Percentiles rank a stretch among this genome's conserved stretches.
These are phyloP conservation scores for Starmerella powellii DNA, from an alignment of 805 yeast species.

Conservation along the genomic window DNA sequence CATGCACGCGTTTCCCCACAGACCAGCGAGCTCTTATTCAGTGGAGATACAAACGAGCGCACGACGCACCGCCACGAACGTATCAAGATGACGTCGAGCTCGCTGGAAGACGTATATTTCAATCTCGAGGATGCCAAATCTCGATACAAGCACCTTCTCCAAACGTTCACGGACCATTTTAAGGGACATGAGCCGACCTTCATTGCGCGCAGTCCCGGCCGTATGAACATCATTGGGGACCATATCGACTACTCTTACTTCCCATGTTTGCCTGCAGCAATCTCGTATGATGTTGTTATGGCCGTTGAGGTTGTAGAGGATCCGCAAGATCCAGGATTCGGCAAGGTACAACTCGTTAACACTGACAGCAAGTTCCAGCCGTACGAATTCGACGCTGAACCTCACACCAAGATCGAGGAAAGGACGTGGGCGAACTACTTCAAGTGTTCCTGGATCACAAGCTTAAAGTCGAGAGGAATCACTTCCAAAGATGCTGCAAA, in stretches of 20 bases:
- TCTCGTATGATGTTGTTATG: slow-evolving; percentile 48
- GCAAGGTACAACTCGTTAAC: slow-evolving; percentile 30
- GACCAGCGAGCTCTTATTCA: background rate
- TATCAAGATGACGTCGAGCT: background rate
- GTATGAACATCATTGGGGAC: slow-evolving; percentile 65
- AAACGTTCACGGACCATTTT: slow-evolving; percentile 1
- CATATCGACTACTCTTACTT: slow-evolving; percentile 60
- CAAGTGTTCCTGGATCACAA: slow-evolving; percentile 53
- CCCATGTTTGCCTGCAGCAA: slow-evolving; percentile 63
- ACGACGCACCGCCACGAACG: background rate
- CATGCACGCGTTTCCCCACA: too few species aligned
- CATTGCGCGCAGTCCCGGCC: slow-evolving; percentile 56
- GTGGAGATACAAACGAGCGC: background rate
- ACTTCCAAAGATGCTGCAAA: slow-evolving; percentile 14
- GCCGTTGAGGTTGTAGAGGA: slow-evolving; percentile 29
- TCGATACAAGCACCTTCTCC: slow-evolving; percentile 8
- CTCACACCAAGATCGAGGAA: slow-evolving; percentile 37
- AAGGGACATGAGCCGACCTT: slow-evolving; percentile 28
- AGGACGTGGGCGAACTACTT: slow-evolving; percentile 58
- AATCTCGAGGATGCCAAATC: slow-evolving; percentile 5
- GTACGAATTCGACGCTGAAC: slow-evolving; percentile 14
- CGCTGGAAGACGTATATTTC: slow-evolving; percentile 10
- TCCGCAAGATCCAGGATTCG: slow-evolving; percentile 6
- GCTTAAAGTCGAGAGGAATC: slow-evolving; percentile 37
- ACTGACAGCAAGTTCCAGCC: slow-evolving; percentile 25